Evolutionary conservation across 2,329 filamentous ascomycete genomes (phyloP).

Genomic region (Trichoderma koningiopsis): DNA sequence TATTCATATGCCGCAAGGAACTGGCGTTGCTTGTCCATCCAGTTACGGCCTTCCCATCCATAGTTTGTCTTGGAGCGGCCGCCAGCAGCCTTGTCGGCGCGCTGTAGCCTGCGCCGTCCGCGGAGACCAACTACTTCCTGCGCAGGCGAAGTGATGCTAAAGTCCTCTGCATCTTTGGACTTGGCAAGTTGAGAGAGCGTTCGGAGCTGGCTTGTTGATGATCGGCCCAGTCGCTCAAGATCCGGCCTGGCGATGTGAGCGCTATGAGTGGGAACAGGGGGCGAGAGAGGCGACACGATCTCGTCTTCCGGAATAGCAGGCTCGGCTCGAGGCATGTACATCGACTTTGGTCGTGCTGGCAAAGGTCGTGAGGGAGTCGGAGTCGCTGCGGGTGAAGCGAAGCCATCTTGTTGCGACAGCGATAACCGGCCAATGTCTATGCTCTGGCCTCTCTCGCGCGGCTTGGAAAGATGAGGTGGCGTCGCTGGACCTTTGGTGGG

Average conservation of each 20-base stretch:
- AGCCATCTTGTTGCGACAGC: constrained; percentile 48
- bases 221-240: constrained; percentile 79
- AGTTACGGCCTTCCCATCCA: constrained; percentile 81
- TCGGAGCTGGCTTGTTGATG: constrained; percentile 85
- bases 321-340: constrained; percentile 62
- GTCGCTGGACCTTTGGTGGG: constrained; percentile 44
- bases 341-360: constrained; percentile 59
- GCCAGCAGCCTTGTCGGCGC: constrained; percentile 58
- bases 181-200: constrained; percentile 83
- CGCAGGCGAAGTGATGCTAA: constrained; percentile 73
- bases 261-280: constrained; percentile 31
- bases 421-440: constrained; percentile 62
- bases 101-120: constrained; percentile 80
- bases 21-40: constrained; percentile 99
- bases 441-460: constrained; percentile 64
- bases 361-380: constrained; percentile 39
- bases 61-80: constrained; percentile 54
- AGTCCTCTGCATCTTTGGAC: constrained; percentile 73
- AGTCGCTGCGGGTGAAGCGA: constrained; percentile 47
- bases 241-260: constrained; percentile 66
- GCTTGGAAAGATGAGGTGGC: constrained; percentile 31
- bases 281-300: constrained; percentile 36
- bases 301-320: constrained; percentile 46
- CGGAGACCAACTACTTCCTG: constrained; percentile 88
- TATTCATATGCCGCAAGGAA: constrained; percentile 98